A percentile compares a stretch with the other conserved stretches of the same genome.
Evolutionary conservation across 345 rosid species (phyloP).

Genomic region (Eucalyptus regnans): DNA sequence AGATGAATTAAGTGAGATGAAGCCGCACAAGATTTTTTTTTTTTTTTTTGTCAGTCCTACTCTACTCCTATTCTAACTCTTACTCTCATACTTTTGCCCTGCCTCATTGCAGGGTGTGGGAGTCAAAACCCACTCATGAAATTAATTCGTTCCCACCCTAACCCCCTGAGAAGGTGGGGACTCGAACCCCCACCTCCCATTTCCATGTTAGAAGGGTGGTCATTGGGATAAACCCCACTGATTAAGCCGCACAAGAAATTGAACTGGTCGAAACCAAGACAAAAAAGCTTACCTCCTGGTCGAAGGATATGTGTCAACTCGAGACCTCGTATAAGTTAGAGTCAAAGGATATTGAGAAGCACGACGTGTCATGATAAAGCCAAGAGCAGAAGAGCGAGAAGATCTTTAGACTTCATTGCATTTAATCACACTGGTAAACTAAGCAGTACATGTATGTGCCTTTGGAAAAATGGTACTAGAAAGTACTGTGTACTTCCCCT

Average conservation of each 20-base stretch:
- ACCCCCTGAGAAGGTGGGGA: too few relatives aligned
- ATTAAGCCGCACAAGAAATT: background rate
- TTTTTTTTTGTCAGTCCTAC: too few relatives aligned
- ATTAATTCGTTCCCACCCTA: too few relatives aligned
- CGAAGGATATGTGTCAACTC: background rate
- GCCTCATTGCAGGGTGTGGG: too few relatives aligned
- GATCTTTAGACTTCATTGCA: background rate
- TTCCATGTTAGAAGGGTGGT: too few relatives aligned
- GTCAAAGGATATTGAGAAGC: background rate
- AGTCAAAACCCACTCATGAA: too few relatives aligned
- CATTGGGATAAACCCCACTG: too few relatives aligned
- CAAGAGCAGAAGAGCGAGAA: background rate
- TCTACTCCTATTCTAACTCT: too few relatives aligned
- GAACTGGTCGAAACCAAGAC: background rate
- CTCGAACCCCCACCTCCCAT: too few relatives aligned
- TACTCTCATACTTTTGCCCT: too few relatives aligned
- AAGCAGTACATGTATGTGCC: background rate
- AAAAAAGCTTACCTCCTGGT: background rate
- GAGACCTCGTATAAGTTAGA: background rate
- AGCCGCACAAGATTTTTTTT: too few relatives aligned
- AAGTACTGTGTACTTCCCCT: background rate
- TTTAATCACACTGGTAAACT: background rate
- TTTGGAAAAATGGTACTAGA: background rate
- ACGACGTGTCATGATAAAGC: accelerated
- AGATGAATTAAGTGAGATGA: too few relatives aligned